A percentile compares a stretch with the other conserved stretches of the same genome.
Evolutionary conservation across 208 protist species (phyloP).

Genomic region (Crithidia sp.): DNA sequence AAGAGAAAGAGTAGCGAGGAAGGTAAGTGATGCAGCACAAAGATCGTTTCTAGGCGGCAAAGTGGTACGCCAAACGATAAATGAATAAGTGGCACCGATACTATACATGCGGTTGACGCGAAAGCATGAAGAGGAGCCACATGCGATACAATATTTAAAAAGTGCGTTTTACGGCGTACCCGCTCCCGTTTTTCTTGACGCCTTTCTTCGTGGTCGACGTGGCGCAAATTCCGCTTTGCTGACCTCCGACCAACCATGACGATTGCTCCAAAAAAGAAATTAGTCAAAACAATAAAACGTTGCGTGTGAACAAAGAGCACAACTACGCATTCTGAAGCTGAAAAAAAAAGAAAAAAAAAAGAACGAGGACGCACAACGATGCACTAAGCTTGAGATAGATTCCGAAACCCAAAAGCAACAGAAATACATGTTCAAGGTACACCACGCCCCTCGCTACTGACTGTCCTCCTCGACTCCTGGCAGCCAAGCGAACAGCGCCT

Average conservation of each 20-base stretch:
- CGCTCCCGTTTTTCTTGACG: no score
- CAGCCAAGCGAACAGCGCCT: constrained; percentile 22
- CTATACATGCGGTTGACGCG: no score
- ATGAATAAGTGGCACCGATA: no score
- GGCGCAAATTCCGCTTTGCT: no score
- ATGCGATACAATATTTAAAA: no score
- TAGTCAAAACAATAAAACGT: not conserved
- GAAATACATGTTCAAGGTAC: not conserved
- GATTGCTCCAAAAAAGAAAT: not conserved
- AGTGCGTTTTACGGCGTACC: no score
- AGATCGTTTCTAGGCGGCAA: no score
- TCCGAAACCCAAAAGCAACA: not conserved
- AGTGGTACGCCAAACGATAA: no score
- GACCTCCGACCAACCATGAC: not conserved
- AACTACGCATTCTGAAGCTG: not conserved
- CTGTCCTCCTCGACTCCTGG: not conserved
- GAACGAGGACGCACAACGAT: not conserved
- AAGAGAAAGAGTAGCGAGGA: no score
- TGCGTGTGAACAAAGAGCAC: not conserved
- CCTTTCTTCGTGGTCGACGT: no score
- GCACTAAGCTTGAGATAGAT: not conserved
- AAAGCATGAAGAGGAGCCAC: no score
- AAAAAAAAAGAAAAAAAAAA: constrained; percentile 14
- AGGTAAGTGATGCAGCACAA: no score
- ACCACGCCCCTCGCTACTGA: not conserved